These are phyloP conservation scores for Bruguiera gymnorhiza DNA, from an alignment of 345 rosid genomes.

Conservation along the genomic window DNA sequence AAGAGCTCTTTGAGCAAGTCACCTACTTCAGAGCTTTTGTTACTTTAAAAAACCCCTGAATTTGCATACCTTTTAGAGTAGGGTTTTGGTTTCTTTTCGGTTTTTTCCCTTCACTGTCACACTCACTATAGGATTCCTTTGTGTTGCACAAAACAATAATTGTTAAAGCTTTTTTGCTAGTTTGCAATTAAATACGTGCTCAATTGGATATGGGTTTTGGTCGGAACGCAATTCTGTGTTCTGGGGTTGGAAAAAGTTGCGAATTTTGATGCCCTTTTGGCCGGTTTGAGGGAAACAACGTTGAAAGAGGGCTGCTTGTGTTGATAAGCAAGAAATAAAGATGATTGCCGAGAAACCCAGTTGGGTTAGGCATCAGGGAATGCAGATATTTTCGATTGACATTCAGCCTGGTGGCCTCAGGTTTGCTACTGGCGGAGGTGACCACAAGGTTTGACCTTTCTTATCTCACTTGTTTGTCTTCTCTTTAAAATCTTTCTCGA, in stretches of 20 bases:
- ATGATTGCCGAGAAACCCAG: conserved; percentile 97
- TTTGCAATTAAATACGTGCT: neutral
- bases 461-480: conserved; percentile 6
- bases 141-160: conserved; percentile 7
- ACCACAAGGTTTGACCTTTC: conserved; percentile 69
- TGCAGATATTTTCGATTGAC: conserved; percentile 96
- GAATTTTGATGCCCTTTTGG: conserved; percentile 17
- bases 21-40: neutral
- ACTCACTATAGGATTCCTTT: neutral
- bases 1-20: too few relatives aligned
- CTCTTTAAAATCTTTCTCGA: neutral
- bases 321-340: conserved; percentile 17
- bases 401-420: conserved; percentile 93
- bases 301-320: conserved; percentile 15
- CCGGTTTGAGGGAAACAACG: conserved; percentile 14
- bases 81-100: neutral
- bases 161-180: neutral
- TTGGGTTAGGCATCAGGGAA: conserved; percentile 97
- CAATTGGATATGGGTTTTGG: conserved; percentile 4
- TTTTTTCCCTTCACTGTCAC: neutral
- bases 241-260: conserved; percentile 10
- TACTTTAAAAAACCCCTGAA: neutral
- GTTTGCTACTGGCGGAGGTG: conserved; percentile 99
- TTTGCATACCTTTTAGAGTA: neutral
- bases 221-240: conserved; percentile 9